Evolutionary conservation across 805 yeast species (phyloP).

Genomic region (Candida ipomoeae): DNA sequence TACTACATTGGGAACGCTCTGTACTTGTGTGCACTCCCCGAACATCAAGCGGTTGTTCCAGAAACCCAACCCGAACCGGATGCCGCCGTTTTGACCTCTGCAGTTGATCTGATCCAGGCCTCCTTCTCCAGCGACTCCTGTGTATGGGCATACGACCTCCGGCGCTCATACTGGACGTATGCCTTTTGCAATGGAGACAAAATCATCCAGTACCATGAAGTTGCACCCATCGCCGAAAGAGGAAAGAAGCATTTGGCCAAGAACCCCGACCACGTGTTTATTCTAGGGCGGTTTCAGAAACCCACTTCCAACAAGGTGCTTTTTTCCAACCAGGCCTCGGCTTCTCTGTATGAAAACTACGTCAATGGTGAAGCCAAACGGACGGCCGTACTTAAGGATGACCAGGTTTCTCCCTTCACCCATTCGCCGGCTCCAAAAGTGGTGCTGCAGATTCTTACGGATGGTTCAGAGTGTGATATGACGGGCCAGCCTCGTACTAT

Average conservation of each 20-base stretch:
- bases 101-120: constrained; percentile 10
- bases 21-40: constrained; percentile 13
- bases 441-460: constrained; percentile 32
- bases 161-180: constrained; percentile 52
- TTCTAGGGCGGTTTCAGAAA: constrained; percentile 31
- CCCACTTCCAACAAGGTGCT: constrained; percentile 8
- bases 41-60: neutral
- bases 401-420: constrained; percentile 14
- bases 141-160: constrained; percentile 16
- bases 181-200: constrained; percentile 47
- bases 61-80: constrained; percentile 1
- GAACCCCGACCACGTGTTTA: constrained; percentile 30
- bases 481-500: constrained; percentile 49
- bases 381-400: constrained; percentile 18
- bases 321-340: constrained; percentile 20
- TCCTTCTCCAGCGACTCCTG: constrained; percentile 10
- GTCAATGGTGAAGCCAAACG: constrained; percentile 26
- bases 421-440: constrained; percentile 24
- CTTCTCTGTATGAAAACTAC: constrained; percentile 9
- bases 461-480: constrained; percentile 59
- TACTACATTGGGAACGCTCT: constrained; percentile 2
- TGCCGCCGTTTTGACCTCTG: constrained; percentile 8
- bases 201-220: constrained; percentile 47
- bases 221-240: constrained; percentile 16
- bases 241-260: constrained; percentile 26